Evolutionary conservation across 768 basidiomycete genomes (phyloP).

Genomic region (Phanerochaete sordida): DNA sequence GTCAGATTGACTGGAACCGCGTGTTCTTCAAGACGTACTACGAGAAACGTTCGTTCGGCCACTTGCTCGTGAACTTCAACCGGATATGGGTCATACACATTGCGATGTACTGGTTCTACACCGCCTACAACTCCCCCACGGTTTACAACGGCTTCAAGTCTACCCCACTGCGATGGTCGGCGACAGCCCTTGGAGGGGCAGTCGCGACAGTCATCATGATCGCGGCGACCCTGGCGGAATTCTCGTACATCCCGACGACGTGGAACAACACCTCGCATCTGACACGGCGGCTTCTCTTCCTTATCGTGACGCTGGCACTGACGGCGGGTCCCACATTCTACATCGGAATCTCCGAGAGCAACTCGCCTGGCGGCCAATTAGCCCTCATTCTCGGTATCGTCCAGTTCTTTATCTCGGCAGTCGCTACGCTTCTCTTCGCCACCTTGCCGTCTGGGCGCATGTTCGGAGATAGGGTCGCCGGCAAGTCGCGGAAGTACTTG

Average conservation of each 20-base stretch:
- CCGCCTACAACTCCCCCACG: constrained; percentile 86
- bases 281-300: constrained; percentile 85
- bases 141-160: constrained; percentile 69
- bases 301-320: constrained; percentile 84
- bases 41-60: constrained; percentile 95
- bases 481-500: constrained; percentile 94
- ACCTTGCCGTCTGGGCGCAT: constrained; percentile 95
- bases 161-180: constrained; percentile 87
- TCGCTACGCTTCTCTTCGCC: constrained; percentile 83
- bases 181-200: constrained; percentile 90
- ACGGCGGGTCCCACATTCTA: constrained; percentile 95
- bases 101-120: constrained; percentile 94
- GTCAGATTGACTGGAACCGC: constrained; percentile 93
- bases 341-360: constrained; percentile 79
- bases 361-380: constrained; percentile 57
- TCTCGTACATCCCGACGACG: constrained; percentile 95
- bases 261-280: constrained; percentile 99
- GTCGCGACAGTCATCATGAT: constrained; percentile 98
- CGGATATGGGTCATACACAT: constrained; percentile 99
- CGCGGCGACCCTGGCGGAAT: constrained; percentile 88
- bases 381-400: constrained; percentile 93
- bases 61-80: constrained; percentile 98
- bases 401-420: constrained; percentile 91
- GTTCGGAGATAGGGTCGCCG: constrained; percentile 97
- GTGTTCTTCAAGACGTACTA: constrained; percentile 99